Evolutionary conservation across 176 grass and related monocot genomes (phyloP), one percentile per base, ranked within the genome.

Genomic region (Elaeis guineensis): DNA sequence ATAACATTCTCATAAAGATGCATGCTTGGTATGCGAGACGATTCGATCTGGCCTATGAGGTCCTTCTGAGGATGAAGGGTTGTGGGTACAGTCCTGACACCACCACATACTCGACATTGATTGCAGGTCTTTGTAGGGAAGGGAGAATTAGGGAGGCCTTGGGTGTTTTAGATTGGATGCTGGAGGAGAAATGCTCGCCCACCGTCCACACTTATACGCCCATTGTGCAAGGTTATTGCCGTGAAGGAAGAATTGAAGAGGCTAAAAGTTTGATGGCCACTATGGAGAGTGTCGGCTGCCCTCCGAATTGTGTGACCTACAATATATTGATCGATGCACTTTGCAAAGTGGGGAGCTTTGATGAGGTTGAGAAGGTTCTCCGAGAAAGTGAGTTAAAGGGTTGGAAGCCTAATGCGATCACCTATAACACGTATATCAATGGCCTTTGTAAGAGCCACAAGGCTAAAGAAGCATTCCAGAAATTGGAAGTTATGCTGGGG

Each of bases 391-490:
- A 28, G 57, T 23, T 15, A 4, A 95, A 83, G 57, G 73, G 64
- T 44, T 86, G 74, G 76, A 70, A 69, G 7, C 85, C 82, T 61
- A 86, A 57, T 57, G 58, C 86, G n/a, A 59, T 86, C 23, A 89
- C 77, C 50, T 86, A 95, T 53, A 95, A 89, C 64, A 89, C 74
- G 4, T 89, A 86, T 54, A 95, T 89, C 82, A 55, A 89, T 55
- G 90, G 85, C 35, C 79, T 95, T 29, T 83, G 73, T 55, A 89
- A 86, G 76, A 69, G 63, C 53, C 73, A 70, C 25, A 84, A 63
- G 82, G 25, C 59, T 44, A 67, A 81, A 32, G 66, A 95, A 79
- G 82, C 80, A 59, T 77, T 90, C 26, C 2, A 74, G 7, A 68
- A 39, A 69, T 49, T 90, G 14, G 70, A 95, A 66, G 62, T 67